phyloP scores from a whole-genome alignment of 2,329 filamentous ascomycete species.

The Colletotrichum filicis region DNA sequence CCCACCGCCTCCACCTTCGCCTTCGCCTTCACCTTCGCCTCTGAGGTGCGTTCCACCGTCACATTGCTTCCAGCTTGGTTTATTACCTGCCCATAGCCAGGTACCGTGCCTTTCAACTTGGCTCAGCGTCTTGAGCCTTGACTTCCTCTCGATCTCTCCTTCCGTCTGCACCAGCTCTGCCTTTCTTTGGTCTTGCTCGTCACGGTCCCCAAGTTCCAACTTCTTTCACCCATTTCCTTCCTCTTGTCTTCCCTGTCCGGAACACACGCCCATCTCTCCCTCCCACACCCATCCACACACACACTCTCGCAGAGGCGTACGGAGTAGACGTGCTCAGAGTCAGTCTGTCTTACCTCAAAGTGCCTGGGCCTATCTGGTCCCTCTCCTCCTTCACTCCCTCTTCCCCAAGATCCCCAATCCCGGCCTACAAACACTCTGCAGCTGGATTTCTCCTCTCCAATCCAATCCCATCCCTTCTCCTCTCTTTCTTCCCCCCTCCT shows the following conservation, averaged over 20 bases:
- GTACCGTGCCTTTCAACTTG: conserved; percentile 1
- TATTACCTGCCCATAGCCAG: conserved; percentile 1
- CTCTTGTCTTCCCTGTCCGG: neutral
- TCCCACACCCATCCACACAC: neutral
- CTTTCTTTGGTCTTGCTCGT: neutral
- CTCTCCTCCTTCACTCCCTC: neutral
- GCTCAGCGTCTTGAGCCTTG: conserved; percentile 17
- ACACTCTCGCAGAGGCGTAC: neutral
- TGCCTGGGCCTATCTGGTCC: conserved; percentile 25
- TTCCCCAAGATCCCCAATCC: conserved; percentile 29
- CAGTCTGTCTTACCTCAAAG: conserved; percentile 26
- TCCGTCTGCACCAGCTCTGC: neutral
- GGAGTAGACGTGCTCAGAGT: neutral
- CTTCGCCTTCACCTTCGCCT: neutral
- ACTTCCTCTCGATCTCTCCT: conserved; percentile 1
- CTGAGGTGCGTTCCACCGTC: too few species aligned
- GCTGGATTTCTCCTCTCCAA: conserved; percentile 16
- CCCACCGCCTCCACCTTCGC: neutral
- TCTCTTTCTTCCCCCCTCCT: neutral
- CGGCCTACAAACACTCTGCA: conserved; percentile 18
- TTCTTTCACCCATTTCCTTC: neutral
- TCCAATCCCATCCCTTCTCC: conserved; percentile 25
- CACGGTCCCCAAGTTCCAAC: neutral
- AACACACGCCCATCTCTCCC: neutral
- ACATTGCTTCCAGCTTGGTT: conserved; percentile 4